Evolutionary conservation across 2,329 filamentous ascomycete species (phyloP).

Genomic region (Plectosphaerella plurivora): DNA sequence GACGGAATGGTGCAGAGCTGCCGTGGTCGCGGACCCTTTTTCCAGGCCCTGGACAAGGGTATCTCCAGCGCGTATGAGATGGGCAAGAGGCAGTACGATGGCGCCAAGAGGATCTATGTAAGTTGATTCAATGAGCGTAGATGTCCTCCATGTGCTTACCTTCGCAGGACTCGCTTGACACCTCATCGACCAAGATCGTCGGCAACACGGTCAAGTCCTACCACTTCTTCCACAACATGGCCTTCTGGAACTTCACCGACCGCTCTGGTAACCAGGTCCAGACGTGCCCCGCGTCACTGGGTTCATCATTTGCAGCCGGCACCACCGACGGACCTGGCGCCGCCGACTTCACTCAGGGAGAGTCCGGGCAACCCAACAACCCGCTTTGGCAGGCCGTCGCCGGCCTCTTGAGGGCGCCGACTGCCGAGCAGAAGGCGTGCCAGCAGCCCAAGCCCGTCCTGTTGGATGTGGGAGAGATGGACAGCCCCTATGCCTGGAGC

Average conservation of each 20-base stretch:
- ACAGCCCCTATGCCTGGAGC: conserved; percentile 76
- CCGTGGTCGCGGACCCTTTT: conserved; percentile 70
- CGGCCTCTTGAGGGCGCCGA: conserved; percentile 66
- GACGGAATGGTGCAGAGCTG: conserved; percentile 66
- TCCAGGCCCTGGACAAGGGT: conserved; percentile 63
- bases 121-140: conserved; percentile 18
- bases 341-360: conserved; percentile 91
- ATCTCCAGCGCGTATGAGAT: conserved; percentile 73
- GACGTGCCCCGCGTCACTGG: conserved; percentile 83
- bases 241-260: conserved; percentile 67
- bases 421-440: conserved; percentile 65
- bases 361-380: conserved; percentile 65
- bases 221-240: conserved; percentile 82
- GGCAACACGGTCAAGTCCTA: conserved; percentile 72
- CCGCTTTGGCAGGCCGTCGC: conserved; percentile 79
- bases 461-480: conserved; percentile 81
- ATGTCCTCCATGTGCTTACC: conserved; percentile 25
- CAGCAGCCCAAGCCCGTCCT: conserved; percentile 81
- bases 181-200: conserved; percentile 43
- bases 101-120: conserved; percentile 42
- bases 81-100: conserved; percentile 64
- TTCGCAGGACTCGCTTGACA: conserved; percentile 48
- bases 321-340: conserved; percentile 87
- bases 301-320: conserved; percentile 89
- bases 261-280: conserved; percentile 65